A percentile compares a stretch with the other conserved stretches of the same genome.
These are phyloP conservation scores for Fusarium poae DNA, from an alignment of 2,329 filamentous ascomycete species.

Conservation along the genomic window DNA sequence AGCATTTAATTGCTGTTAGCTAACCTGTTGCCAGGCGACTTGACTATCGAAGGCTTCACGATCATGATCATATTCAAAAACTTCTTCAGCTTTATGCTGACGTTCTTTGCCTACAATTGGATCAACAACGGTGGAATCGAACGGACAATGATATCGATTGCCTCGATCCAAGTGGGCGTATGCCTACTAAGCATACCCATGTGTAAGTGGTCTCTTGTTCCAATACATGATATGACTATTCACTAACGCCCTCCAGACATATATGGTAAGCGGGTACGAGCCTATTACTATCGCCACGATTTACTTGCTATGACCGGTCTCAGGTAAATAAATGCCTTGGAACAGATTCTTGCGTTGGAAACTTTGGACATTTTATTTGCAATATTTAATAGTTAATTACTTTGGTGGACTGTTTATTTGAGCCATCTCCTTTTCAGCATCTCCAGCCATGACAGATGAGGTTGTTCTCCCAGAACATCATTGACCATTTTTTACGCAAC, in stretches of 20 bases:
- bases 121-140: slow-evolving; percentile 74
- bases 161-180: slow-evolving; percentile 80
- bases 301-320: slow-evolving; percentile 63
- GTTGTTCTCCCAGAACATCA: neutral
- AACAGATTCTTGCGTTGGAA: neutral
- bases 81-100: slow-evolving; percentile 88
- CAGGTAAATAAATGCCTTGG: slow-evolving; percentile 44
- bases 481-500: neutral
- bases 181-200: slow-evolving; percentile 81
- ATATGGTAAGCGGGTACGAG: slow-evolving; percentile 81
- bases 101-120: slow-evolving; percentile 89
- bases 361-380: slow-evolving; percentile 36
- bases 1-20: neutral
- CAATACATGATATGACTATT: neutral
- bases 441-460: neutral
- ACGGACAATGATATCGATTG: slow-evolving; percentile 75
- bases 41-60: slow-evolving; percentile 89
- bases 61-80: slow-evolving; percentile 95
- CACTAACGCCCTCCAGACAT: slow-evolving; percentile 66
- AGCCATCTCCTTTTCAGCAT: neutral
- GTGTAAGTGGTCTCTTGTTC: slow-evolving; percentile 78
- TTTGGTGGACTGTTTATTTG: neutral
- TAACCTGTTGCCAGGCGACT: slow-evolving; percentile 67
- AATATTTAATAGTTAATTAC: slow-evolving; percentile 20
- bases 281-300: slow-evolving; percentile 81